Conservation (phyloP, 257 asterid species). For the Solanum lignicaule region DNA sequence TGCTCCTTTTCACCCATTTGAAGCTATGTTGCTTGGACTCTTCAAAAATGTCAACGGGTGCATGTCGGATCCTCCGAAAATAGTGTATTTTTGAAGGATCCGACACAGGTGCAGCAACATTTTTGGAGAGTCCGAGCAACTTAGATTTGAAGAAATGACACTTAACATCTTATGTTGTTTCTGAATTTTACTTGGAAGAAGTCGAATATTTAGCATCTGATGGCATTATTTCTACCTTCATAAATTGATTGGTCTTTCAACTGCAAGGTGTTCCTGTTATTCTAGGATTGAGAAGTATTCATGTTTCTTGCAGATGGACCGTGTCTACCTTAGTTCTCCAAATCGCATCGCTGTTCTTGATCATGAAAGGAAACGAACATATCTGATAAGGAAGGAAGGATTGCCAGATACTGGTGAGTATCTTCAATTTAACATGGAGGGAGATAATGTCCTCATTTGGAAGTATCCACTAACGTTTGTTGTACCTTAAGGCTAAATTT, state of each 20-base stretch:
- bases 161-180: neutral
- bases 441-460: neutral
- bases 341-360: conserved; percentile 68
- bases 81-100: too few species aligned
- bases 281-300: neutral
- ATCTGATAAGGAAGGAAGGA: conserved; percentile 70
- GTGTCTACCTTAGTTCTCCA: conserved; percentile 67
- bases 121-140: too few species aligned
- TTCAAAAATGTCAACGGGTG: too few species aligned
- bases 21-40: neutral
- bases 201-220: neutral
- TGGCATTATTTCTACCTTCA: neutral
- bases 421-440: neutral
- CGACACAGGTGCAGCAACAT: too few species aligned
- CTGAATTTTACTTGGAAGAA: neutral
- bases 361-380: conserved; percentile 85
- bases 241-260: neutral
- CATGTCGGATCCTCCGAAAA: too few species aligned
- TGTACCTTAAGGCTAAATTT: neutral
- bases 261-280: neutral
- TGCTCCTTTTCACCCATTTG: neutral
- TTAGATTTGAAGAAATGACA: neutral
- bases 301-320: conserved; percentile 56
- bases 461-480: neutral
- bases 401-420: conserved; percentile 72